phyloP scores from a whole-genome alignment of 2,329 filamentous ascomycete species.

The Exophiala dermatitidis region DNA sequence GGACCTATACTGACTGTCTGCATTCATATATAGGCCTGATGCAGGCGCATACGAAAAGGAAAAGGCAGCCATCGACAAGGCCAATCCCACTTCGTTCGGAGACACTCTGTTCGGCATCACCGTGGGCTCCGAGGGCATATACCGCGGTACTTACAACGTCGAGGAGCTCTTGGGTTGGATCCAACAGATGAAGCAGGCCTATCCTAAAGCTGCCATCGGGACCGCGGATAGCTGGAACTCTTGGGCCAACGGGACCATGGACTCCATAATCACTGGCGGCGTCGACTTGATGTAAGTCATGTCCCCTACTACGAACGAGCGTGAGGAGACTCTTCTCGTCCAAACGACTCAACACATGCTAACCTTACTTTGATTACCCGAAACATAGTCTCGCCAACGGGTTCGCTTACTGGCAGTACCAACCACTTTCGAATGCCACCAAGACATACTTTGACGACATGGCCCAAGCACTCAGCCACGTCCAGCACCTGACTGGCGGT shows the following conservation, averaged over 20 bases:
- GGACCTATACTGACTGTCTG: background rate
- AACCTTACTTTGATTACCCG: background rate
- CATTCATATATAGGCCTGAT: conserved; percentile 47
- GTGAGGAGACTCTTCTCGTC: too few relatives aligned
- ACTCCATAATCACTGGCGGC: conserved; percentile 53
- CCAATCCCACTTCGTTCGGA: conserved; percentile 41
- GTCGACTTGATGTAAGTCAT: conserved; percentile 51
- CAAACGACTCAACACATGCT: too few relatives aligned
- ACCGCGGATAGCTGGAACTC: conserved; percentile 70
- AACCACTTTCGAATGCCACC: conserved; percentile 51
- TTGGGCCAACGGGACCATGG: conserved; percentile 59
- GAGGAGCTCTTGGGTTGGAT: conserved; percentile 55
- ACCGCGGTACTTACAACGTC: conserved; percentile 61
- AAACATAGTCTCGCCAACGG: conserved; percentile 52
- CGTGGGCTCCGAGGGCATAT: conserved; percentile 63
- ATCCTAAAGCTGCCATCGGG: conserved; percentile 51
- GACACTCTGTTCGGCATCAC: conserved; percentile 61
- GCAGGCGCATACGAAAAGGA: conserved; percentile 56
- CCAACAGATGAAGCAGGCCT: conserved; percentile 52
- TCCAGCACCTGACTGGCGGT: conserved; percentile 53
- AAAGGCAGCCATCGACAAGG: conserved; percentile 49
- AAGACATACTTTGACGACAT: conserved; percentile 62
- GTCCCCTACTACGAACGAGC: too few relatives aligned
- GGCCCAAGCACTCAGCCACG: conserved; percentile 54
- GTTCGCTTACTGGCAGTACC: conserved; percentile 67